Evolutionary conservation across 805 yeast species (phyloP).

Genomic region (Wickerhamiella siamensis): DNA sequence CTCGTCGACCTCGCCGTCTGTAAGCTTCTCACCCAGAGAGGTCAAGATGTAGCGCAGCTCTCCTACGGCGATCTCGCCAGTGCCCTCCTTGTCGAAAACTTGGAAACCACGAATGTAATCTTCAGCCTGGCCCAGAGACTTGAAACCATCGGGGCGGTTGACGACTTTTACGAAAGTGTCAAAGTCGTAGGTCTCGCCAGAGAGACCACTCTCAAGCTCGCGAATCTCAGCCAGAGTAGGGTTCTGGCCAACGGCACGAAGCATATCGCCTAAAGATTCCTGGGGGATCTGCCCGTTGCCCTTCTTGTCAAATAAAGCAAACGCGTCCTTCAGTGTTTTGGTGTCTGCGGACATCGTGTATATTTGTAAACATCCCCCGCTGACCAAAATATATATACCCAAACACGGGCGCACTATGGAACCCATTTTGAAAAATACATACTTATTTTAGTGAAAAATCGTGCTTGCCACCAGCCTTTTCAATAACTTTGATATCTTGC

Average conservation of each 20-base stretch:
- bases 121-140: constrained; percentile 74
- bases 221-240: constrained; percentile 85
- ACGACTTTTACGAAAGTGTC: constrained; percentile 64
- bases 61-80: constrained; percentile 95
- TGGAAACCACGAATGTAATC: constrained; percentile 94
- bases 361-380: not conserved
- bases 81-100: constrained; percentile 89
- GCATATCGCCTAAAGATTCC: constrained; percentile 77
- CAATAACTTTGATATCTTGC: constrained; percentile 26
- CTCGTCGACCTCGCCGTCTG: constrained; percentile 89
- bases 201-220: constrained; percentile 34
- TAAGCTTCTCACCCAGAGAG: constrained; percentile 85
- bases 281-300: constrained; percentile 84
- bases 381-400: not conserved
- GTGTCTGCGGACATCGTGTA: constrained; percentile 19
- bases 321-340: constrained; percentile 70
- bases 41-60: constrained; percentile 91
- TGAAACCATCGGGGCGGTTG: constrained; percentile 66
- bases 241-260: constrained; percentile 96
- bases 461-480: constrained; percentile 33
- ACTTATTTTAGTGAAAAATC: constrained; percentile 20
- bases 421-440: no score
- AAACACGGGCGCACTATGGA: no score
- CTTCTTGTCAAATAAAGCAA: constrained; percentile 89
- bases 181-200: constrained; percentile 39